These are phyloP conservation scores for Ascocoryne sarcoides DNA, from an alignment of 2,329 filamentous ascomycete genomes.

Conservation along the genomic window DNA sequence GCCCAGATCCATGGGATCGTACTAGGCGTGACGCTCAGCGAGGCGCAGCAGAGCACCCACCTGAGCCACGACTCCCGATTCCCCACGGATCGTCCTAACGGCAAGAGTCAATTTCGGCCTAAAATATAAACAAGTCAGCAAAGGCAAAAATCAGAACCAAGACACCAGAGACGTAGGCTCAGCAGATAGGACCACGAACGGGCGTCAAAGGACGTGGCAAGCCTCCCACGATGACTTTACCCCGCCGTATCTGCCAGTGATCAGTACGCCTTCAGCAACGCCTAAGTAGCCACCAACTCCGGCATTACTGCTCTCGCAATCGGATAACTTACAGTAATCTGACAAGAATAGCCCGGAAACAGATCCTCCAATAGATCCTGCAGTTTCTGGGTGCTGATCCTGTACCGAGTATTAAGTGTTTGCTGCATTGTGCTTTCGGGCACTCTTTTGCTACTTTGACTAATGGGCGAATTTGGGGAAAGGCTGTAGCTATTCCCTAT, in stretches of 20 bases:
- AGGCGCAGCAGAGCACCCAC: not conserved
- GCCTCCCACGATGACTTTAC: conserved; percentile 4
- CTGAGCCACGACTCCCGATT: no score
- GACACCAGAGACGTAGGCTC: not conserved
- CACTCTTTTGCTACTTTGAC: no score
- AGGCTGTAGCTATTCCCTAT: not conserved
- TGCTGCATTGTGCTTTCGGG: not conserved
- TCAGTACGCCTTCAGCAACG: conserved; percentile 1
- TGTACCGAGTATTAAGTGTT: not conserved
- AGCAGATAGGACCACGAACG: conserved; percentile 2
- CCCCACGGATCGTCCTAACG: not conserved
- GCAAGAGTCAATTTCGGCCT: conserved; percentile 3
- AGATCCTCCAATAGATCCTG: conserved; percentile 4
- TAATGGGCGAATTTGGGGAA: not conserved
- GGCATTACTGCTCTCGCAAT: not conserved
- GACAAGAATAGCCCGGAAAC: conserved; percentile 5
- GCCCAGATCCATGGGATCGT: not conserved
- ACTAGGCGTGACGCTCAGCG: not conserved
- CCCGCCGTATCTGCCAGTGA: conserved; percentile 3
- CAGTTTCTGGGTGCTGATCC: not conserved
- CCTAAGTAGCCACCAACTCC: conserved; percentile 1
- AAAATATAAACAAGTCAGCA: conserved; percentile 1
- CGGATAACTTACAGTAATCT: not conserved
- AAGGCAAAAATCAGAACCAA: no score
- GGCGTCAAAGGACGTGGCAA: conserved; percentile 5